Conservation (phyloP, 257 asterid genomes). For the Paulownia fortunei region DNA sequence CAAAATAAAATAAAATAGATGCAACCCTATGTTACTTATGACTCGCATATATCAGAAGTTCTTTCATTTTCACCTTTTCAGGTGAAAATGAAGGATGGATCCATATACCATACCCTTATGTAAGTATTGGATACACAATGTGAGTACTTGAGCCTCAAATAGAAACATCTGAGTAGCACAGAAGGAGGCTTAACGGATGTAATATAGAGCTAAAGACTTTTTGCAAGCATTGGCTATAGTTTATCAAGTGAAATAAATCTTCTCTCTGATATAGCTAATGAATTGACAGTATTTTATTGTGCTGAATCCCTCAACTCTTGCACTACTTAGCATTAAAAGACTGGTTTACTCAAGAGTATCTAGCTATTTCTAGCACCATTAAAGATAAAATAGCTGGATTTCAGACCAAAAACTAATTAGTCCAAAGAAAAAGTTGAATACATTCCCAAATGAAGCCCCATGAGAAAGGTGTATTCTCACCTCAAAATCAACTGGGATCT, state of each 20-base stretch:
- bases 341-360: background rate
- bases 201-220: background rate
- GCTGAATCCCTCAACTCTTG: background rate
- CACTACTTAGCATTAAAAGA: background rate
- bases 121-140: background rate
- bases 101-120: background rate
- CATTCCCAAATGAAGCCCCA: constrained; percentile 3
- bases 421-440: background rate
- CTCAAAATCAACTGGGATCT: constrained; percentile 81
- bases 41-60: background rate
- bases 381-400: background rate
- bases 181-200: background rate
- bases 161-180: background rate
- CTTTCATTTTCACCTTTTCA: background rate
- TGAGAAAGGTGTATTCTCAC: constrained; percentile 43
- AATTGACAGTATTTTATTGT: background rate
- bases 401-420: background rate
- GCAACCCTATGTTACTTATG: background rate
- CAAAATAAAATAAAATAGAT: too few species aligned
- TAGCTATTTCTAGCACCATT: background rate
- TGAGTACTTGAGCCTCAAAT: background rate
- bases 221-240: constrained; percentile 17
- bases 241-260: background rate
- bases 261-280: background rate
- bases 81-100: background rate